Conservation (phyloP, 768 basidiomycete genomes). For the Termitomyces sp. region DNA sequence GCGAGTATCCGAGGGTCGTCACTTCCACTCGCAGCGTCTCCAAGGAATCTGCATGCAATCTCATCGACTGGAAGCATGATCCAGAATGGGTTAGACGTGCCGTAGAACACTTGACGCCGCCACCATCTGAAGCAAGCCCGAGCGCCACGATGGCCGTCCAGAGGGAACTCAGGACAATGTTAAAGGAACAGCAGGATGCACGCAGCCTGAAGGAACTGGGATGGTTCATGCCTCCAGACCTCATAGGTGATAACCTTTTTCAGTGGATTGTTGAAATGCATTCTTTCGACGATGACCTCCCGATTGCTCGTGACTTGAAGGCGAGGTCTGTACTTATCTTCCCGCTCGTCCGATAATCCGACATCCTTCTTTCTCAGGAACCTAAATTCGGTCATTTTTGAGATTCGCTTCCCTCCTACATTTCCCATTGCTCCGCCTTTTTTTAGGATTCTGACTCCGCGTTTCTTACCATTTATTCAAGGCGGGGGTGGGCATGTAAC, state of each 20-base stretch:
- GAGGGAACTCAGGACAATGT: conserved; percentile 58
- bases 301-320: conserved; percentile 61
- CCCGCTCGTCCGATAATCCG: background rate
- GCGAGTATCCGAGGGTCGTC: conserved; percentile 23
- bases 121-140: conserved; percentile 55
- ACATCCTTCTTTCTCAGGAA: conserved; percentile 33
- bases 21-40: conserved; percentile 21
- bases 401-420: conserved; percentile 64
- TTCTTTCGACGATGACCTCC: conserved; percentile 60
- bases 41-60: conserved; percentile 12
- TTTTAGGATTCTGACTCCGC: conserved; percentile 72
- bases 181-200: conserved; percentile 55
- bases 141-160: conserved; percentile 58
- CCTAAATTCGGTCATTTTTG: conserved; percentile 67
- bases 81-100: conserved; percentile 43
- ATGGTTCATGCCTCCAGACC: conserved; percentile 70
- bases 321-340: conserved; percentile 32
- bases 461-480: conserved; percentile 67
- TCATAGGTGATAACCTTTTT: conserved; percentile 65
- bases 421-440: conserved; percentile 74
- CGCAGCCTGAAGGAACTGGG: conserved; percentile 53
- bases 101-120: conserved; percentile 51
- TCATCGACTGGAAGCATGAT: conserved; percentile 57
- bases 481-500: conserved; percentile 75
- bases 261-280: conserved; percentile 77